Conservation (phyloP, 2,329 filamentous ascomycete genomes). For the Beauveria medogensis region DNA sequence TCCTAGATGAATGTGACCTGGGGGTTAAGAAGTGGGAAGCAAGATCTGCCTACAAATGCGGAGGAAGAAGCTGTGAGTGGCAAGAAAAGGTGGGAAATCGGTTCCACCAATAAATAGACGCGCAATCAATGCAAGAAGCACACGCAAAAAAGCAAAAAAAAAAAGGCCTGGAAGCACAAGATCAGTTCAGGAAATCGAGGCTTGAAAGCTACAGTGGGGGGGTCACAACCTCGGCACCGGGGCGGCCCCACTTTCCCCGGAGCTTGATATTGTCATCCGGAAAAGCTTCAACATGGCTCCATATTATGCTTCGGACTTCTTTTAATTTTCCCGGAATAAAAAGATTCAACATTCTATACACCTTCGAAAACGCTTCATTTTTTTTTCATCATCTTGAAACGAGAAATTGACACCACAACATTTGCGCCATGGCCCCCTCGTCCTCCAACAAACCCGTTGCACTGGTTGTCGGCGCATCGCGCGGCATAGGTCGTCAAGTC, state of each 20-base stretch:
- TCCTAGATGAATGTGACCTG: neutral
- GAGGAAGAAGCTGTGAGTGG: neutral
- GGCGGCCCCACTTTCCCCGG: constrained; percentile 8
- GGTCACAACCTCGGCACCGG: constrained; percentile 6
- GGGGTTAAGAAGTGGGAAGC: neutral
- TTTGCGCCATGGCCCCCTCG: constrained; percentile 11
- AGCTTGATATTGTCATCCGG: constrained; percentile 3
- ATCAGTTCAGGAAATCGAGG: neutral
- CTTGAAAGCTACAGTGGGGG: neutral
- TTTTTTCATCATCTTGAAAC: neutral
- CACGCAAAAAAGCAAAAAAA: neutral
- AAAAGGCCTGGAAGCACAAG: neutral
- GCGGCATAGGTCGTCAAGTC: constrained; percentile 74
- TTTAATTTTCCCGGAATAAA: neutral
- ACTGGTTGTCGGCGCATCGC: constrained; percentile 65
- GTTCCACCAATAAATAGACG: too few species aligned
- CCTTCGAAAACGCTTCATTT: neutral
- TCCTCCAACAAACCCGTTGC: constrained; percentile 45
- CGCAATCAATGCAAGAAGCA: neutral
- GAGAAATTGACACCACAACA: neutral
- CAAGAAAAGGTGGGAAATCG: neutral
- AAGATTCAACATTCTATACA: too few species aligned
- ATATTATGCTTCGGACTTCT: neutral
- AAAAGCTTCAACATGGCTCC: neutral
- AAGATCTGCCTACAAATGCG: neutral